phyloP scores from a whole-genome alignment of 2,329 filamentous ascomycete genomes.

The Alternaria longipes region DNA sequence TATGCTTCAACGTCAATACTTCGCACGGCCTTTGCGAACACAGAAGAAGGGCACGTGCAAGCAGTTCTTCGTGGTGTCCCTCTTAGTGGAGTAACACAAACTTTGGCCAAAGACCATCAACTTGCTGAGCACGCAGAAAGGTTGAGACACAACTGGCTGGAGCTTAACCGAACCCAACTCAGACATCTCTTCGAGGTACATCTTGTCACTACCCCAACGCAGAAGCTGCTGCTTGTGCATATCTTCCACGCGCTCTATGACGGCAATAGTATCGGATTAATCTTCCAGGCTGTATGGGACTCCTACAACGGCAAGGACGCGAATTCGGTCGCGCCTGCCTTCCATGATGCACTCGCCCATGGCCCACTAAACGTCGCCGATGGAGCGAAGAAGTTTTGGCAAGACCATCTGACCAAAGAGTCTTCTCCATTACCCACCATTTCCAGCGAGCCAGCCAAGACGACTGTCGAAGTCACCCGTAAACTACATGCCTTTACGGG shows the following conservation, averaged over 20 bases:
- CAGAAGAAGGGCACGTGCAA: conserved; percentile 79
- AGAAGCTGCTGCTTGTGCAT: conserved; percentile 65
- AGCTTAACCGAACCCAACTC: conserved; percentile 61
- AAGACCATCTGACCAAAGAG: conserved; percentile 59
- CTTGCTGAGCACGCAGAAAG: conserved; percentile 38
- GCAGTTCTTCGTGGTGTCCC: conserved; percentile 64
- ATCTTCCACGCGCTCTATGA: conserved; percentile 92
- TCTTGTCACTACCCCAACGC: conserved; percentile 47
- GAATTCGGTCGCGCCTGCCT: conserved; percentile 60
- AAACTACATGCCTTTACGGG: conserved; percentile 59
- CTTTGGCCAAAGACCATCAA: conserved; percentile 35
- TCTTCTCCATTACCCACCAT: conserved; percentile 41
- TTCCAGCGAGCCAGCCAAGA: conserved; percentile 22
- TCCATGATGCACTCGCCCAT: conserved; percentile 72
- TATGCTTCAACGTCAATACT: conserved; percentile 69
- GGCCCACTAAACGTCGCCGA: conserved; percentile 69
- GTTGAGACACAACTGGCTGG: conserved; percentile 63
- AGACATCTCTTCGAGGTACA: conserved; percentile 63
- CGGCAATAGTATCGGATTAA: conserved; percentile 76
- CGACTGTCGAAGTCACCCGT: conserved; percentile 37
- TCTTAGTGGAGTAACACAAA: conserved; percentile 23
- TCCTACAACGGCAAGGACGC: conserved; percentile 57
- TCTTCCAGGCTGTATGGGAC: conserved; percentile 67
- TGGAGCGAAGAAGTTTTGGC: conserved; percentile 74
- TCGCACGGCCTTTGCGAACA: conserved; percentile 75